Conservation (phyloP, 208 protist species). For the Phytomonas sp. region DNA sequence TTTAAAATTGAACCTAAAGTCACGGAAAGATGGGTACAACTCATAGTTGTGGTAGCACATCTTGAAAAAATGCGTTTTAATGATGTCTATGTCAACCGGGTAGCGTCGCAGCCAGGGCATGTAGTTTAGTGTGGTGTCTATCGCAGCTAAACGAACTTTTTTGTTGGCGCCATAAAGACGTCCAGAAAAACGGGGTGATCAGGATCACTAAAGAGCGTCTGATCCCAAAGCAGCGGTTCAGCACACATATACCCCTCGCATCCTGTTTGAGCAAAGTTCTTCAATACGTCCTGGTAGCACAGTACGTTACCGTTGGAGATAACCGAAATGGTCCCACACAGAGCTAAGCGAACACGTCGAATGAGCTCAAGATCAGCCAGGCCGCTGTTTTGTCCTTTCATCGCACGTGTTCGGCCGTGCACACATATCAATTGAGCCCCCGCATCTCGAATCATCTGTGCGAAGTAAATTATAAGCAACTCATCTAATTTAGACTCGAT, state of each 20-base stretch:
- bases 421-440: constrained; percentile 75
- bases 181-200: constrained; percentile 25
- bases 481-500: constrained; percentile 30
- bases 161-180: constrained; percentile 22
- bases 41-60: constrained; percentile 82
- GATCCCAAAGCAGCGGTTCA: constrained; percentile 82
- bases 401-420: constrained; percentile 80
- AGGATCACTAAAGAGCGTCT: constrained; percentile 50
- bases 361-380: constrained; percentile 71
- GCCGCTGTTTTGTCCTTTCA: constrained; percentile 69
- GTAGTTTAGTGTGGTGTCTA: constrained; percentile 50
- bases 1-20: constrained; percentile 27
- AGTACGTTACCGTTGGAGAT: constrained; percentile 88
- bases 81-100: constrained; percentile 53
- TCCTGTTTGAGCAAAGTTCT: constrained; percentile 29
- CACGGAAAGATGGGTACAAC: constrained; percentile 37
- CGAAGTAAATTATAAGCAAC: constrained; percentile 78
- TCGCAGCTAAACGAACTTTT: constrained; percentile 31
- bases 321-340: constrained; percentile 49
- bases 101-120: constrained; percentile 36
- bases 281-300: constrained; percentile 51
- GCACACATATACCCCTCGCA: constrained; percentile 87
- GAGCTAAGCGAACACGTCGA: constrained; percentile 27
- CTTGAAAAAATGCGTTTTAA: constrained; percentile 86
- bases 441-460: constrained; percentile 73